Evolutionary conservation across 257 asterid genomes (phyloP), one percentile per base, ranked within the genome.

Genomic region (Lycium ferocissimum): DNA sequence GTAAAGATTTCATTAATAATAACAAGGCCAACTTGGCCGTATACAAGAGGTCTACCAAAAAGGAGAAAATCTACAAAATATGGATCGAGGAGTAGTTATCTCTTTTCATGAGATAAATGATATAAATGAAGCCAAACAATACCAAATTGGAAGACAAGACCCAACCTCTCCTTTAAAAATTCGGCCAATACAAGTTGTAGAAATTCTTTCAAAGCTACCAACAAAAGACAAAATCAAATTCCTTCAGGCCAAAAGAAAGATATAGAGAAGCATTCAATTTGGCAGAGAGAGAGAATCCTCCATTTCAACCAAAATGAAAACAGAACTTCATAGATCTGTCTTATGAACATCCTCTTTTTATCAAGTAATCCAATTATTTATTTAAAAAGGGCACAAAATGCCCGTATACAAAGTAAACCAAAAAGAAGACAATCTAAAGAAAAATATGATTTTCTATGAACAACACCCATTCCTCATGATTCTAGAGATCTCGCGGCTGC

Each of bases 221-320:
- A 37, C 61, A 14, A 76, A 76, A 51, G 37, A 51, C 22, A 26
- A 9, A 43, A 18, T 9, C 2, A 12, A 72, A 45, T 45, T 45
- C 80, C 80, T 72, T 45, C 80, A 72, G 80, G 58, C 37, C 18
- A 45, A 72, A 45, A 45, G 38, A 72, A 72, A 45, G 58, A 43
- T 53, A 53, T 4, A 53, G 49, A 26, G 49, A 33, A 53, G 66
- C 33, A 4, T 14, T 12, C 26, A 78, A 9, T 53, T 78, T 78
- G 82, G 33, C 82, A 53, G 26, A 26, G 62, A 78, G 43, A n/a
- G 56, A 18, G 59, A 22, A 43, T 20, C 6, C 43, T 20, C 61
- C 81, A 49, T 14, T 33, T 26, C 62, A 76, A 51, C 61, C 82
- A 78, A 14, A 78, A 33, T 9, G 47, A 53, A 6, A 78, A 56